These are phyloP conservation scores for Kickxella alabastrina DNA, from an alignment of 192 early-diverging fungal species.

Conservation along the genomic window DNA sequence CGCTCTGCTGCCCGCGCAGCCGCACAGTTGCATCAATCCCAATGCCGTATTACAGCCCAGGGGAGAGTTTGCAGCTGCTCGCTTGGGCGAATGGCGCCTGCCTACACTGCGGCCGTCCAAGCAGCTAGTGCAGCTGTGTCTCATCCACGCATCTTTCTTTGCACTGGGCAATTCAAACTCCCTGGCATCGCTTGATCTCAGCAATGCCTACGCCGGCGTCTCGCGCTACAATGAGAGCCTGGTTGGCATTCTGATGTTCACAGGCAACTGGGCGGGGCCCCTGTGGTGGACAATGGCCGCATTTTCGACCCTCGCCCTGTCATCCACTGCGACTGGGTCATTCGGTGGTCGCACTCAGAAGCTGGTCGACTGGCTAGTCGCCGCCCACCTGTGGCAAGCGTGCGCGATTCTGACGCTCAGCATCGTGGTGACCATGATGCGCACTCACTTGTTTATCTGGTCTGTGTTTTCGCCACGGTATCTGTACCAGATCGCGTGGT, in stretches of 20 bases:
- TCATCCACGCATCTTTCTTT: slow-evolving; percentile 60
- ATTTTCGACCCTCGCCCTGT: slow-evolving; percentile 15
- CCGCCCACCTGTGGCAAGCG: slow-evolving; percentile 43
- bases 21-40: background rate
- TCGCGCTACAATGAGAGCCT: slow-evolving; percentile 57
- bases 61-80: background rate
- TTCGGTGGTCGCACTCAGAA: background rate
- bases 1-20: background rate
- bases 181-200: slow-evolving; percentile 72
- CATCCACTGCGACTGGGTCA: background rate
- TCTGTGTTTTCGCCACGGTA: slow-evolving; percentile 81
- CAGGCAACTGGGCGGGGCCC: slow-evolving; percentile 68
- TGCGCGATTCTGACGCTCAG: slow-evolving; percentile 55
- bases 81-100: background rate
- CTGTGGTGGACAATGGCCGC: slow-evolving; percentile 61
- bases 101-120: slow-evolving; percentile 25
- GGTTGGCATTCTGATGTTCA: slow-evolving; percentile 67
- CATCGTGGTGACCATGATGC: slow-evolving; percentile 58
- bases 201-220: slow-evolving; percentile 72
- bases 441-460: slow-evolving; percentile 77
- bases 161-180: slow-evolving; percentile 72
- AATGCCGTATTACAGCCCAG: no score
- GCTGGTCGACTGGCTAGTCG: slow-evolving; percentile 10
- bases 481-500: slow-evolving; percentile 73
- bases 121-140: slow-evolving; percentile 43